Conservation (phyloP, 192 early-diverging fungal species). For the Linnemannia elongata region DNA sequence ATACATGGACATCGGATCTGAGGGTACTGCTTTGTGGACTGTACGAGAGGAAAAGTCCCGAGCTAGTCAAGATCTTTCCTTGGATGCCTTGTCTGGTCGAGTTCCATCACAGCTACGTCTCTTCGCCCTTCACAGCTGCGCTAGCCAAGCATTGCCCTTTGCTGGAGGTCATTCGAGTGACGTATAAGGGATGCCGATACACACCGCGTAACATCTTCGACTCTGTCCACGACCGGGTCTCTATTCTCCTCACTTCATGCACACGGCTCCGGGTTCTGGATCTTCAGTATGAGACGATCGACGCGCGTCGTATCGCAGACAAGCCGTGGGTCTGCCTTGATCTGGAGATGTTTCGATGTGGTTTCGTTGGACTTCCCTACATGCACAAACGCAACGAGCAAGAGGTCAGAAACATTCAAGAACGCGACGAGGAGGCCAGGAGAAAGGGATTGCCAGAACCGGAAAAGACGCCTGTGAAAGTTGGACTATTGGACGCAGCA, state of each 20-base stretch:
- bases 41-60: neutral
- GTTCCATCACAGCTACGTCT: neutral
- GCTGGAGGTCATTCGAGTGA: neutral
- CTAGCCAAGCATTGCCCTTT: neutral
- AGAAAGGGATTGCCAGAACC: neutral
- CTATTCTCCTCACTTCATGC: neutral
- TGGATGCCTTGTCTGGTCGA: slow-evolving; percentile 5
- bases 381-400: neutral
- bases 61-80: neutral
- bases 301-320: neutral
- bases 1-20: slow-evolving; percentile 4
- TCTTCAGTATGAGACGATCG: neutral
- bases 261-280: neutral
- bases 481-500: neutral
- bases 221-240: slow-evolving; percentile 4
- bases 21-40: neutral
- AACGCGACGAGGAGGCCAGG: neutral
- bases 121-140: neutral
- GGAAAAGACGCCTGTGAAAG: neutral
- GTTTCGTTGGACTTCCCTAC: neutral
- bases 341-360: slow-evolving; percentile 5
- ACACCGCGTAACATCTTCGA: neutral
- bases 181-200: neutral
- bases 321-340: neutral
- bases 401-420: neutral